A percentile compares a stretch with the other conserved stretches of the same genome.
These are phyloP conservation scores for Agaricales sp. DNA, from an alignment of 1,284 basidiomycete genomes.

Conservation along the genomic window DNA sequence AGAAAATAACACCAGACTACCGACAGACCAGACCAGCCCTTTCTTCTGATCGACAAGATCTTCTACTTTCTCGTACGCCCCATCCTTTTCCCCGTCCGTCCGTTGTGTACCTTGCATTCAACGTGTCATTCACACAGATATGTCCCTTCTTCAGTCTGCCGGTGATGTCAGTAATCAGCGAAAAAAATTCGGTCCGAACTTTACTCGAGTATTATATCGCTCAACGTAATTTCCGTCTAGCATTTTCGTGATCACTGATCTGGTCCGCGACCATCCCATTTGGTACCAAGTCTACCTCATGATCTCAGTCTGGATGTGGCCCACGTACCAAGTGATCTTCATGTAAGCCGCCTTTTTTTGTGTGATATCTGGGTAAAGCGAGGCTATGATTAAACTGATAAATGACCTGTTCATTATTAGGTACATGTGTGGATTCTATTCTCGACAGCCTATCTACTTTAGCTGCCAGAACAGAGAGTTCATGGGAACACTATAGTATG, in stretches of 20 bases:
- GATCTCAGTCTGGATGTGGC: conserved; percentile 44
- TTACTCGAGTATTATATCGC: conserved; percentile 49
- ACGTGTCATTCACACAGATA: conserved; percentile 29
- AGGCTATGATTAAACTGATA: not conserved
- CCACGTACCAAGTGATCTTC: conserved; percentile 25
- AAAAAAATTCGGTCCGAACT: conserved; percentile 45
- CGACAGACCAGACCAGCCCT: conserved; percentile 18
- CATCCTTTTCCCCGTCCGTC: conserved; percentile 6
- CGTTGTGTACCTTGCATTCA: conserved; percentile 20
- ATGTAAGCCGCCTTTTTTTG: conserved; percentile 13
- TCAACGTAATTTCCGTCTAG: conserved; percentile 19
- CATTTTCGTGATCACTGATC: conserved; percentile 45
- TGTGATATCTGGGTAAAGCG: not conserved
- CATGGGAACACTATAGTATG: conserved; percentile 33
- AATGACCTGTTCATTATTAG: not conserved
- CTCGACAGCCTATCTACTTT: conserved; percentile 37
- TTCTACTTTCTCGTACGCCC: conserved; percentile 52
- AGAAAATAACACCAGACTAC: no score
- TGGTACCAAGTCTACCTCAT: conserved; percentile 44
- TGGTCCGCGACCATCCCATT: conserved; percentile 2
- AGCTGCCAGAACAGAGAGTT: conserved; percentile 41
- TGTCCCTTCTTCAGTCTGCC: conserved; percentile 30
- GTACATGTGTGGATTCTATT: not conserved
- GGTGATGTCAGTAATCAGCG: conserved; percentile 26
- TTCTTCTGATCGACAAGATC: conserved; percentile 40